Evolutionary conservation across 805 yeast genomes (phyloP).

Genomic region (Brettanomyces nanus): DNA sequence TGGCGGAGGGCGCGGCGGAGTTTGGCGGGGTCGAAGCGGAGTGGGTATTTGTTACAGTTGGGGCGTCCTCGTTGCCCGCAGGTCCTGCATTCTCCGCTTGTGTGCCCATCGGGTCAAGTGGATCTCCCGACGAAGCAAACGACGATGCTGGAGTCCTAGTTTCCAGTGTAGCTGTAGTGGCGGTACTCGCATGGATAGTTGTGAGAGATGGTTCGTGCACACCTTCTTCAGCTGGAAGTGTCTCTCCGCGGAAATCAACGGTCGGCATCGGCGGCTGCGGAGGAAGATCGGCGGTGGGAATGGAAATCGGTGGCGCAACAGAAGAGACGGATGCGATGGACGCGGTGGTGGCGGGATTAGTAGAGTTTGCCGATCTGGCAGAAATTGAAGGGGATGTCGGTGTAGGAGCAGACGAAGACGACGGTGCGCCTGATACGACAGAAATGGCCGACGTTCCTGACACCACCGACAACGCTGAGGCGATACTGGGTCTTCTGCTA

Average conservation of each 20-base stretch:
- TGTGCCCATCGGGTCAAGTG: neutral
- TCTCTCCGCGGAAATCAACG: slow-evolving; percentile 17
- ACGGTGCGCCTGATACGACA: neutral
- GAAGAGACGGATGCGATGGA: neutral
- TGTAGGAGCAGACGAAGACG: slow-evolving; percentile 1
- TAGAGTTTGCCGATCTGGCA: slow-evolving; percentile 2
- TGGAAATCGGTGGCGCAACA: slow-evolving; percentile 3
- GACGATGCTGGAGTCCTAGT: neutral
- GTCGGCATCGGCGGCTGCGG: slow-evolving; percentile 49
- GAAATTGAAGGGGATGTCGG: neutral
- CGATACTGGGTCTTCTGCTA: too few relatives aligned
- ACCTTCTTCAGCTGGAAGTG: too few relatives aligned
- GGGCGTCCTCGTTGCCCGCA: too few relatives aligned
- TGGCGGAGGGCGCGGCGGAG: too few relatives aligned
- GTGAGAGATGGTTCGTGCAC: too few relatives aligned
- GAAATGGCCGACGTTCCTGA: too few relatives aligned
- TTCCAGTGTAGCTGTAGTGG: too few relatives aligned
- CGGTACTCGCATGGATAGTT: too few relatives aligned
- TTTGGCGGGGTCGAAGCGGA: too few relatives aligned
- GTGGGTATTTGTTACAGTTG: too few relatives aligned
- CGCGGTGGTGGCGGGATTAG: slow-evolving; percentile 2
- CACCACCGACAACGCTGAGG: too few relatives aligned
- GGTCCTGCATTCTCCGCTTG: too few relatives aligned
- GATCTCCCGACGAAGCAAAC: neutral
- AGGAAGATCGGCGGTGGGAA: slow-evolving; percentile 31